A percentile compares a stretch with the other conserved stretches of the same genome.
Evolutionary conservation across 2,329 filamentous ascomycete species (phyloP).

Genomic region (Cercospora sojina): DNA sequence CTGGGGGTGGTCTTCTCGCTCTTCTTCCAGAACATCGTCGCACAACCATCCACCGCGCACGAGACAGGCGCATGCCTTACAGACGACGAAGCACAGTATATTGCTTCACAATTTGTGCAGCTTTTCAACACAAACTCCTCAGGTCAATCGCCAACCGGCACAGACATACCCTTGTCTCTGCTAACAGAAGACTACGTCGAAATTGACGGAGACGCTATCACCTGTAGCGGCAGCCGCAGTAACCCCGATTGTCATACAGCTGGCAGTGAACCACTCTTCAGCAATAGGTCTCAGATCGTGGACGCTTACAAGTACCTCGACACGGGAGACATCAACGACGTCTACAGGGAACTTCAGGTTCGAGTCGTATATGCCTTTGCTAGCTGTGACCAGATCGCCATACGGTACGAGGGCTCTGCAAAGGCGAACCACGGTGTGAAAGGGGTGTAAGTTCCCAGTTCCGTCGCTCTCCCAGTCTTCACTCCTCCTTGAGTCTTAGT

Average conservation of each 20-base stretch:
- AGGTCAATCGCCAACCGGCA: neutral
- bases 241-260: neutral
- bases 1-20: neutral
- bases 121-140: neutral
- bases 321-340: neutral
- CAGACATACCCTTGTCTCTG: neutral
- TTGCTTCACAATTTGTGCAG: neutral
- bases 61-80: neutral
- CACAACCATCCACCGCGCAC: neutral
- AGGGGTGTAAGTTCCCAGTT: neutral
- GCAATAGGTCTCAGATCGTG: neutral
- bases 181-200: neutral
- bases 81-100: neutral
- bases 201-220: neutral
- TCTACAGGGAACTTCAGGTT: neutral
- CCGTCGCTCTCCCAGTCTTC: too few relatives aligned
- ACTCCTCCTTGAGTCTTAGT: too few relatives aligned
- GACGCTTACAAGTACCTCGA: neutral
- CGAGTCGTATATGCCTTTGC: neutral
- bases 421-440: neutral
- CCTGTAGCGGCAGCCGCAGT: neutral
- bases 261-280: neutral
- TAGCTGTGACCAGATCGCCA: neutral
- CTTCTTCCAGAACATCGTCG: neutral
- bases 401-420: neutral